Percentiles rank a stretch among this genome's conserved stretches.
Evolutionary conservation across 371 early-diverging fungal species (phyloP).

Genomic region (Phascolomyces articulosus): DNA sequence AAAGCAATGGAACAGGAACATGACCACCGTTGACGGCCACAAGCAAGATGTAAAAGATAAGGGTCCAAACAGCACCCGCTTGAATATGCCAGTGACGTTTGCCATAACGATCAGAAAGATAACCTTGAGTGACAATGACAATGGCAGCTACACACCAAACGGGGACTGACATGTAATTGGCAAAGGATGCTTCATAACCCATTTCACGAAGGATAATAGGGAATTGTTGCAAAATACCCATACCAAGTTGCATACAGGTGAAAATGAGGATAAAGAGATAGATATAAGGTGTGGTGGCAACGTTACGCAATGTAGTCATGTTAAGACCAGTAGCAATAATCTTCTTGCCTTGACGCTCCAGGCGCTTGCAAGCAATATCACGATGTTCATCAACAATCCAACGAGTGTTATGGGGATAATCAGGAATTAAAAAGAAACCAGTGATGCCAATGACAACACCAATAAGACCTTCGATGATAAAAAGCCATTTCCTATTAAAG

Average conservation of each 20-base stretch:
- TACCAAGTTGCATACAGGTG: conserved; percentile 48
- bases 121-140: conserved; percentile 45
- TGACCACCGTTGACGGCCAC: conserved; percentile 54
- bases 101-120: conserved; percentile 35
- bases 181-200: conserved; percentile 35
- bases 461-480: conserved; percentile 58
- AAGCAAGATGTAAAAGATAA: conserved; percentile 56
- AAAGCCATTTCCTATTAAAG: conserved; percentile 51
- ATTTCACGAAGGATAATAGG: conserved; percentile 38
- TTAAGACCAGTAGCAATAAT: conserved; percentile 22
- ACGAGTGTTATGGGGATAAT: conserved; percentile 56
- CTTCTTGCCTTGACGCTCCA: conserved; percentile 40
- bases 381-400: conserved; percentile 57
- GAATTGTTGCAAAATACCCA: conserved; percentile 47
- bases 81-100: conserved; percentile 45
- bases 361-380: conserved; percentile 49
- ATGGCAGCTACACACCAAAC: conserved; percentile 46
- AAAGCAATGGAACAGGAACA: conserved; percentile 29
- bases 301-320: conserved; percentile 30
- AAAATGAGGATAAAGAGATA: conserved; percentile 39
- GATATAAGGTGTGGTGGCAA: conserved; percentile 43
- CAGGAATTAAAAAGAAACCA: conserved; percentile 57
- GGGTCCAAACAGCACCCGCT: conserved; percentile 34
- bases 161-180: conserved; percentile 50
- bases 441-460: conserved; percentile 44